phyloP scores from a whole-genome alignment of 495 filamentous ascomycete species.

The Amniculicola lignicola region DNA sequence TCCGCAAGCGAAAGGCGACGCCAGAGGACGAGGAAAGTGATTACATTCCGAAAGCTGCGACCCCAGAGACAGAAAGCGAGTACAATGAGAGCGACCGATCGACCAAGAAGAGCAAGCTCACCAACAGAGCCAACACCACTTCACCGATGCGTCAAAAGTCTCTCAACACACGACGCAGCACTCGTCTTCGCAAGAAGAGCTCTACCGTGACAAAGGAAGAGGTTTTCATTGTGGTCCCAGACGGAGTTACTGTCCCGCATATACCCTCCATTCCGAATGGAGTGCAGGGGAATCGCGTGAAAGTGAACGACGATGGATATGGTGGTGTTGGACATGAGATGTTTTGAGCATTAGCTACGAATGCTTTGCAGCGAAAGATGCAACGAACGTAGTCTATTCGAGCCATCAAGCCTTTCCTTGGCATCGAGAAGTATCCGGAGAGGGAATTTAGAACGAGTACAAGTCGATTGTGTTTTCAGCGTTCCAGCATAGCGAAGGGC shows the following conservation, averaged over 20 bases:
- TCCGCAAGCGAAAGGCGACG: slow-evolving; percentile 36
- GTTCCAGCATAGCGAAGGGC: no score
- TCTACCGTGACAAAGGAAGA: slow-evolving; percentile 8
- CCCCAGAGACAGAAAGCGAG: slow-evolving; percentile 9
- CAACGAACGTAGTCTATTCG: neutral
- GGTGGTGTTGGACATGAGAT: slow-evolving; percentile 28
- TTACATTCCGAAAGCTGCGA: slow-evolving; percentile 24
- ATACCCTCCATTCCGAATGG: slow-evolving; percentile 24
- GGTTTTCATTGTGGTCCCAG: slow-evolving; percentile 31
- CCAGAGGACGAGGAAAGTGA: slow-evolving; percentile 28
- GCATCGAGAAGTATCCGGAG: no score
- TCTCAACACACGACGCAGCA: neutral
- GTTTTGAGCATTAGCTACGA: slow-evolving; percentile 20
- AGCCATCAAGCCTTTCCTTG: slow-evolving; percentile 3
- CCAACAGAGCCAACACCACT: neutral
- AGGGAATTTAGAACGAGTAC: no score
- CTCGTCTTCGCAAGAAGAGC: slow-evolving; percentile 19
- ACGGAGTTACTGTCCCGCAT: slow-evolving; percentile 30
- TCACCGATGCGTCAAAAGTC: neutral
- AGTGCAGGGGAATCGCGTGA: slow-evolving; percentile 11
- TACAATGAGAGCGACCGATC: slow-evolving; percentile 11
- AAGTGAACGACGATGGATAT: slow-evolving; percentile 24
- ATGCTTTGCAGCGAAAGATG: neutral
- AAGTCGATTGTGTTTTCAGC: no score
- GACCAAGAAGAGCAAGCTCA: slow-evolving; percentile 6